Evolutionary conservation across 2,329 filamentous ascomycete genomes (phyloP), one percentile per base, ranked within the genome.

Genomic region (Beauveria sp.): DNA sequence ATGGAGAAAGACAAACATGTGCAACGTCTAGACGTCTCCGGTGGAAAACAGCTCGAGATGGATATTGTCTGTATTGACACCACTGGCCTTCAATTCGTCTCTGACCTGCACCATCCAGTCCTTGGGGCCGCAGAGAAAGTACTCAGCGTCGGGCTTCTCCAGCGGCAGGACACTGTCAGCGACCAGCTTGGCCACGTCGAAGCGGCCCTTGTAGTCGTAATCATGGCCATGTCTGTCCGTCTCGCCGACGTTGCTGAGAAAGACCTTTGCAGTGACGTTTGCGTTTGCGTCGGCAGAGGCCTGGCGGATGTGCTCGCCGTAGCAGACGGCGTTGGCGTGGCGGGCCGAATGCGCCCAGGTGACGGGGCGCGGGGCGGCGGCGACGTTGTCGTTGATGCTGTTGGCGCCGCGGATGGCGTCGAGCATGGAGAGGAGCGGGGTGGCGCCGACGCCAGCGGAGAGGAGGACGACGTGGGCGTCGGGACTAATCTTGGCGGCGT

Each of bases 41-140:
- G 83, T 84, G 2, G 78, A 79, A 63, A 89, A 89, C 46, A 88
- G 70, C 72, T 91, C 88, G 67, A 89, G 78, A 67, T 84, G 81
- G 48, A 89, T 78, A 65, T 83, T 80, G 42, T 78, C 78, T 49
- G 72, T 70, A 1, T 75, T 70, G 0, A 90, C 85, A 0, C 85
- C 86, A 62, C 75, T 71, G 1, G 66, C 73, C 66, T 77, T 72
- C 63, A 91, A 73, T 63, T 76, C 77, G 16, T 72, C 71, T 66
- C 82, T 75, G 28, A 82, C 75, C 51, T 84, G 80, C 12, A 78
- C 67, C 89, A 91, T 91, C 76, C 91, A 91, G 18, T 70, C 69
- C 59, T 79, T 77, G 0, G 88, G 88, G 0, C 88, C 89, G 68
- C 89, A 91, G 50, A 89, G 72, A 67, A 83, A 91, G 71, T 90